A percentile compares a stretch with the other conserved stretches of the same genome.
Evolutionary conservation across 805 yeast genomes (phyloP).

Genomic region (Saccharomycopsis lassenensis): DNA sequence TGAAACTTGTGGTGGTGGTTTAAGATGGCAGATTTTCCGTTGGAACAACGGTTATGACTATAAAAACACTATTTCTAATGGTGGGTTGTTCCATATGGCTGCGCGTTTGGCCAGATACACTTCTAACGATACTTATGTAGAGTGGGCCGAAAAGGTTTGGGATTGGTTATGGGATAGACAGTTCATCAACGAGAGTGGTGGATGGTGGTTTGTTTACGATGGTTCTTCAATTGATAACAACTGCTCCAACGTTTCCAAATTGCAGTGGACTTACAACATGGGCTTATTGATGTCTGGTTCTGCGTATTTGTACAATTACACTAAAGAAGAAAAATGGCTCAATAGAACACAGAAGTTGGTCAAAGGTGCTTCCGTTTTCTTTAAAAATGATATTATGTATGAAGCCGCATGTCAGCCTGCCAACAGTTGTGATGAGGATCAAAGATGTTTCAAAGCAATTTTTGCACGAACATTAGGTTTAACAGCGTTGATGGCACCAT

Average conservation of each 20-base stretch:
- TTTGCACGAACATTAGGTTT: conserved; percentile 63
- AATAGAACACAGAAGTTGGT: conserved; percentile 46
- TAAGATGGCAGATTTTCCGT: conserved; percentile 91
- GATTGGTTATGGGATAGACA: conserved; percentile 60
- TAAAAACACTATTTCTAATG: conserved; percentile 87
- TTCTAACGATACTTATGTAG: conserved; percentile 58
- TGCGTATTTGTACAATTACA: conserved; percentile 70
- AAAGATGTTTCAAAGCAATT: conserved; percentile 85
- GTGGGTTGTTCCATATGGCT: conserved; percentile 76
- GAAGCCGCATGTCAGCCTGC: conserved; percentile 77
- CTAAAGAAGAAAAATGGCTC: conserved; percentile 57
- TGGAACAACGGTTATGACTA: conserved; percentile 94
- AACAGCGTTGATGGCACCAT: conserved; percentile 64
- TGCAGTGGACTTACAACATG: conserved; percentile 81
- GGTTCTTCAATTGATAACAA: conserved; percentile 51
- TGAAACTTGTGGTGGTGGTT: conserved; percentile 68
- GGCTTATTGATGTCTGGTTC: conserved; percentile 71
- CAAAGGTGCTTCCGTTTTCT: conserved; percentile 45
- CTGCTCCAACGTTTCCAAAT: conserved; percentile 48
- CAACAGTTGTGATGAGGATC: conserved; percentile 68
- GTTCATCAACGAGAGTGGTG: conserved; percentile 31
- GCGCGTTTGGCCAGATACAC: conserved; percentile 83
- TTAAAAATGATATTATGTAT: conserved; percentile 47
- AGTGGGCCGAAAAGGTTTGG: conserved; percentile 66
- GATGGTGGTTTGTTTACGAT: conserved; percentile 46